phyloP scores from a whole-genome alignment of 2,329 filamentous ascomycete species.

The Cercospora brassicicola region DNA sequence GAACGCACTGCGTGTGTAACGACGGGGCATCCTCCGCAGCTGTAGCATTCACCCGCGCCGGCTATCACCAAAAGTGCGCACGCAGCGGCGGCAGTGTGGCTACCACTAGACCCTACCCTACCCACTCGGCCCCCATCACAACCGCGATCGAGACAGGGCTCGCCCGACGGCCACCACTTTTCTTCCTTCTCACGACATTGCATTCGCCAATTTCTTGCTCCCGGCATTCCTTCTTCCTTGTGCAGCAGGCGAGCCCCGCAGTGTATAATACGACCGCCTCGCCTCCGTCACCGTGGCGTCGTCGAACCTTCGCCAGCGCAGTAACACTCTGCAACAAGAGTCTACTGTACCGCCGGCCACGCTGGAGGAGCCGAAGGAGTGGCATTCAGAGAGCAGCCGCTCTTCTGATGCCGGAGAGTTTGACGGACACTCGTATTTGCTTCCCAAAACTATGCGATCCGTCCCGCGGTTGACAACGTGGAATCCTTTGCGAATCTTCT shows the following conservation, averaged over 20 bases:
- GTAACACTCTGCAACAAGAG: conserved; percentile 12
- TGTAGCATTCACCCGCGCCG: not conserved
- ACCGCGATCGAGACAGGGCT: not conserved
- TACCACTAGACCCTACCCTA: not conserved
- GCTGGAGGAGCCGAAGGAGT: conserved; percentile 30
- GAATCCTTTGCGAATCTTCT: conserved; percentile 49
- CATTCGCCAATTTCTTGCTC: not conserved
- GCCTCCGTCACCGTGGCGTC: conserved; percentile 5
- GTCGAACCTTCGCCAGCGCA: conserved; percentile 11
- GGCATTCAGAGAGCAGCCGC: conserved; percentile 30
- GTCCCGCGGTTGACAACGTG: conserved; percentile 42
- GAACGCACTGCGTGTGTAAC: not conserved
- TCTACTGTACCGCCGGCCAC: conserved; percentile 10
- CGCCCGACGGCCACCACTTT: not conserved
- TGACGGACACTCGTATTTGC: conserved; percentile 9
- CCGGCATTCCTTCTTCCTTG: not conserved
- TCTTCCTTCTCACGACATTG: not conserved
- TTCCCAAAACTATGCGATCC: conserved; percentile 27
- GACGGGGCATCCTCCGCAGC: conserved; percentile 1
- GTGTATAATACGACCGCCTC: not conserved
- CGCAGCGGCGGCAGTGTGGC: not conserved
- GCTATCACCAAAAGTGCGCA: not conserved
- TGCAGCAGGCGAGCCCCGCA: not conserved
- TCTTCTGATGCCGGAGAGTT: conserved; percentile 27
- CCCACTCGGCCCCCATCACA: not conserved